phyloP scores from a whole-genome alignment of 495 filamentous ascomycete species.

The Pseudevernia furfuracea region DNA sequence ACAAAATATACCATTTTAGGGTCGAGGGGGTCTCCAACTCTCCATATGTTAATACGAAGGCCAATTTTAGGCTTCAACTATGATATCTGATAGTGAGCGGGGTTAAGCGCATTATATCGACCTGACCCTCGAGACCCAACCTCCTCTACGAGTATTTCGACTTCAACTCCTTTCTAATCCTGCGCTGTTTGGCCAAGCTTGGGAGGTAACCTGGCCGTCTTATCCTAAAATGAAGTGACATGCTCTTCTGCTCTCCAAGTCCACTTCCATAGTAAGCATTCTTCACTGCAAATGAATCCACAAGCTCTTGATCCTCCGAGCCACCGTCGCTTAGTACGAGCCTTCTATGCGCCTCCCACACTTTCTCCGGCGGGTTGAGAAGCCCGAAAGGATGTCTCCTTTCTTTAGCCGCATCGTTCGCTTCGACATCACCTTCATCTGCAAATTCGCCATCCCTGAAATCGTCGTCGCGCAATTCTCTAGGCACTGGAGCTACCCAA shows the following conservation, averaged over 20 bases:
- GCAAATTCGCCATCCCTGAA: background rate
- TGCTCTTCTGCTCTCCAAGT: background rate
- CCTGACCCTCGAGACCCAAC: background rate
- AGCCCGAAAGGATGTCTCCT: slow-evolving; percentile 12
- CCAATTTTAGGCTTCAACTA: background rate
- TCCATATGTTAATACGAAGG: too few species aligned
- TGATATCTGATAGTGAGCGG: background rate
- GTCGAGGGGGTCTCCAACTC: too few species aligned
- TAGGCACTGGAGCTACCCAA: background rate
- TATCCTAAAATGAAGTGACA: background rate
- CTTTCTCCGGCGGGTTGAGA: slow-evolving; percentile 4
- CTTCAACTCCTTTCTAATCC: background rate
- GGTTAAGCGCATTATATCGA: background rate
- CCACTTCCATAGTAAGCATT: slow-evolving; percentile 1
- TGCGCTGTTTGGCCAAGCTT: background rate
- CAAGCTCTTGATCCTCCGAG: slow-evolving; percentile 1
- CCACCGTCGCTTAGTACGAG: background rate
- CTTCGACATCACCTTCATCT: background rate
- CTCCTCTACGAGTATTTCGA: background rate
- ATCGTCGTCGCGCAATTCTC: background rate
- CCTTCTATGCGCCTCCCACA: slow-evolving; percentile 11
- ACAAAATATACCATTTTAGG: background rate
- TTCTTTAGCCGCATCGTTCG: background rate
- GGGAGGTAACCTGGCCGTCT: background rate
- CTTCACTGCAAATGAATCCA: slow-evolving; percentile 1